Evolutionary conservation across 805 yeast species (phyloP), one percentile per base, ranked within the genome.

Genomic region (Metschnikowia henanensis): DNA sequence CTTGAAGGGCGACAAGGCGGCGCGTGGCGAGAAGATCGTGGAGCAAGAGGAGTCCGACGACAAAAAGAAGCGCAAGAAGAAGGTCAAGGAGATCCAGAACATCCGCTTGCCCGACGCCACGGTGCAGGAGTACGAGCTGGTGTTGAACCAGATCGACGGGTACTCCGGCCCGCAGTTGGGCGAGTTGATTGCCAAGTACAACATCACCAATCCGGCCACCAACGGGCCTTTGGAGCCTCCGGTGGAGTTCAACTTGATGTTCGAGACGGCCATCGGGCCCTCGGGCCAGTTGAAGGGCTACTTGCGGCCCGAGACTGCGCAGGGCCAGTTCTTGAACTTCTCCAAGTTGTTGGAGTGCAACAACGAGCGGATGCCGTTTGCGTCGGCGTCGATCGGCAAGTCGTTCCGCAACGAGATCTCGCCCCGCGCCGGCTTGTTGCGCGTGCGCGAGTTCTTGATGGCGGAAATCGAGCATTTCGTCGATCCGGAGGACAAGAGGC

Each of bases 401-500:
- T 91, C 98, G 12, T 94, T 94, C 79, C 87, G 99, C 77, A 94
- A 94, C 70, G 99, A 94, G 75, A 94, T 94, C 61, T 89, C 97
- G 37, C 99, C 99, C 58, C 84, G 99, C 70, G 87, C 98, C 21
- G 99, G 99, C 58, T 77, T 94, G 57, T 78, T 94, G 65, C 86
- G 99, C 73, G 99, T 95, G 46, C 89, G 99, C 72, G 99, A 94
- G 76, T 94, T 94, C 68, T 76, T 94, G 64, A 94, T 94, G 99
- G 99, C 98, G 46, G 99, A 94, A 77, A 91, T 94, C 63, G 99
- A 94, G 75, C 99, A 94, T 71, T 94, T 81, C 62, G 97, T 95
- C 54, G 99, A 94, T 66, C 99, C 99, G 47, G 72, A 73, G 37
- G 78, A 91, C 71, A 94, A 94, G 73, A 65, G 75, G 23, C 99